Base-by-base conservation (phyloP, 768 basidiomycete genomes). In the Hydnomerulius pinastri region DNA sequence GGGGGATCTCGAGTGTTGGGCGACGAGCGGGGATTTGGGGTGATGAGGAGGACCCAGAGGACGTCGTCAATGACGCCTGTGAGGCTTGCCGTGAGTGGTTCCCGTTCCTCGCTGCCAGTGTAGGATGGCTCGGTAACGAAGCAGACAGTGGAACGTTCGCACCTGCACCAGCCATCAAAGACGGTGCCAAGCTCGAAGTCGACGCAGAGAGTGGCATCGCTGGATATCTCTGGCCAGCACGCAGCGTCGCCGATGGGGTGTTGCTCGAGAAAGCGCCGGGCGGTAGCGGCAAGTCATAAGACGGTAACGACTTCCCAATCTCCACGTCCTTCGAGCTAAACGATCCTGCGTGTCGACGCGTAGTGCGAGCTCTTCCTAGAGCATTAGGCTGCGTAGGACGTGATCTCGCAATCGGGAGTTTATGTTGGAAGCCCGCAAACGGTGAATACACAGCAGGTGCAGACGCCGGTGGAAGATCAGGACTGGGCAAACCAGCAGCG, bases 321-420 rank as follows among this genome's bases (percentile, higher is more conserved):
- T 96, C 87, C 6, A 96, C 88, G 64, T 97, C 94, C 63, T 92
- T 89, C 21, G 79, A 85, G 54, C 94, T 96, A 72, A 96, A 98
- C 4, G 94, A 96, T n/a, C 94, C 94, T 5, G 90, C 94, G 66
- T 96, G 90, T 30, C 94, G 78, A 37, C 93, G 77, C 20, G 82
- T 78, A 42, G 79, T 85, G 23, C 83, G 82, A 21, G 67, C 69
- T 52, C 78, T 76, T 48, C 69, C 77, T 50, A 60, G 65, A 21
- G 54, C 51, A 54, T 50, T 63, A 18, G 59, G 66, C 23, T 53
- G 51, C 5, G 62, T 58, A 4, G 59, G 58, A 12, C 64, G 68
- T 18, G 63, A 68, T 55, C 58, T 65, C 8, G 61, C 63, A 23
- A 70, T 60, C 15, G 68, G 69, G 27, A 59, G 24, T 18, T 61